Evolutionary conservation across 192 early-diverging fungal species (phyloP).

Genomic region (Gigaspora rosea): DNA sequence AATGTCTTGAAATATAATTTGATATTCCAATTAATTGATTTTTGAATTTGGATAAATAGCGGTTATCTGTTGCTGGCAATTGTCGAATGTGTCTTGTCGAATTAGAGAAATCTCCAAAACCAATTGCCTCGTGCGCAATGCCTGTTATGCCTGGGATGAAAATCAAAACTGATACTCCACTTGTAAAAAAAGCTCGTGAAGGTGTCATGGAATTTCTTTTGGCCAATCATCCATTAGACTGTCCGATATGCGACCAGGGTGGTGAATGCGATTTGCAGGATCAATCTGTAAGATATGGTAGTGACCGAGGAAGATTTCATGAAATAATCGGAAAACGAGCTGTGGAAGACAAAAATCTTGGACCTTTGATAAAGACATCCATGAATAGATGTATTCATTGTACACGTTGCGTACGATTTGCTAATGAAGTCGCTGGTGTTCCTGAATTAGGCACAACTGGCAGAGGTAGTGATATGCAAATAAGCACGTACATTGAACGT

Average conservation of each 20-base stretch:
- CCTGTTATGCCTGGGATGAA: conserved; percentile 98
- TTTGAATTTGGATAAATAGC: conserved; percentile 77
- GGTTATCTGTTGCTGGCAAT: conserved; percentile 96
- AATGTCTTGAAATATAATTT: background rate
- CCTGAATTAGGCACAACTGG: conserved; percentile 94
- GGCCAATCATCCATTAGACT: conserved; percentile 97
- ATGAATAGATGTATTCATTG: conserved; percentile 99
- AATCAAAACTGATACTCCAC: conserved; percentile 90
- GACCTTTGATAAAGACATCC: conserved; percentile 91
- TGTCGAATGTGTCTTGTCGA: conserved; percentile 99
- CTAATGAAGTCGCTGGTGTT: conserved; percentile 97
- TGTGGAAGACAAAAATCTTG: conserved; percentile 96
- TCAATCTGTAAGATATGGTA: conserved; percentile 94
- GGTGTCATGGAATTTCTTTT: conserved; percentile 93
- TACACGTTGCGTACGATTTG: conserved; percentile 97
- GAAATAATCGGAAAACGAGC: conserved; percentile 90
- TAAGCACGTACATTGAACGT: conserved; percentile 93
- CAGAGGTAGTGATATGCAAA: conserved; percentile 97
- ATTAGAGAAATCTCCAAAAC: conserved; percentile 94
- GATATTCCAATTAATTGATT: conserved; percentile 27
- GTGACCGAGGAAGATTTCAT: conserved; percentile 86
- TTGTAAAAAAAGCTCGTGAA: conserved; percentile 96
- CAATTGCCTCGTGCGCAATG: conserved; percentile 95
- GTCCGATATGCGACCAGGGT: conserved; percentile 98
- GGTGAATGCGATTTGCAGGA: conserved; percentile 99